Percentiles rank a stretch among this genome's conserved stretches.
These are phyloP conservation scores for Stagonosporopsis tanaceti DNA, from an alignment of 2,329 filamentous ascomycete genomes.

Conservation along the genomic window DNA sequence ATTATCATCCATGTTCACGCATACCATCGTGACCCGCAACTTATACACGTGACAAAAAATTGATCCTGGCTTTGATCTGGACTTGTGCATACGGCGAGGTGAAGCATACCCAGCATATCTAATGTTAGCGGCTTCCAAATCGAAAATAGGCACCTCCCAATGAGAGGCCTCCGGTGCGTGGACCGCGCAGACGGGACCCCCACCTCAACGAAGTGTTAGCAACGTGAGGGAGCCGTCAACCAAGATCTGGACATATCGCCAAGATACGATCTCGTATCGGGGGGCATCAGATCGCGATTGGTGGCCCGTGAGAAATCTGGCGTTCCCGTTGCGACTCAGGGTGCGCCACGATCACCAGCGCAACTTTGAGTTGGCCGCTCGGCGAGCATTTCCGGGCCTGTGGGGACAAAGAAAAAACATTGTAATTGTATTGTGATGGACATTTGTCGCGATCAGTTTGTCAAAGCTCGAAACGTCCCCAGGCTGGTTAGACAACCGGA, in stretches of 20 bases:
- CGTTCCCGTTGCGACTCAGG: background rate
- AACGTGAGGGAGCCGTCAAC: background rate
- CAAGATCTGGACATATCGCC: slow-evolving; percentile 12
- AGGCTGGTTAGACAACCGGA: background rate
- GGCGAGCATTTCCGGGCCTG: background rate
- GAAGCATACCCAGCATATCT: slow-evolving; percentile 1
- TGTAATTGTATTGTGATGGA: no score
- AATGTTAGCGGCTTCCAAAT: background rate
- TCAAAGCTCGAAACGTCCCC: background rate
- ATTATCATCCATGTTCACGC: background rate
- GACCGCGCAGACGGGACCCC: background rate
- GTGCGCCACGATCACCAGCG: background rate
- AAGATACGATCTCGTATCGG: slow-evolving; percentile 15
- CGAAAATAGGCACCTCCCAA: background rate
- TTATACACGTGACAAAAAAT: background rate
- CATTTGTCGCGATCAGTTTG: background rate
- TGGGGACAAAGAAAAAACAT: no score
- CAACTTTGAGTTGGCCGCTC: background rate
- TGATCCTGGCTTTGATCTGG: background rate
- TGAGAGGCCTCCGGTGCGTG: background rate
- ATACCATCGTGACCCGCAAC: slow-evolving; percentile 10
- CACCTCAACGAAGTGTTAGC: background rate
- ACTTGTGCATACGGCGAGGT: background rate
- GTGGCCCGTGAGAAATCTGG: background rate
- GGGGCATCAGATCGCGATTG: slow-evolving; percentile 1